These are phyloP conservation scores for Tolypocladium nubicola DNA, from an alignment of 2,329 filamentous ascomycete species.

Conservation along the genomic window DNA sequence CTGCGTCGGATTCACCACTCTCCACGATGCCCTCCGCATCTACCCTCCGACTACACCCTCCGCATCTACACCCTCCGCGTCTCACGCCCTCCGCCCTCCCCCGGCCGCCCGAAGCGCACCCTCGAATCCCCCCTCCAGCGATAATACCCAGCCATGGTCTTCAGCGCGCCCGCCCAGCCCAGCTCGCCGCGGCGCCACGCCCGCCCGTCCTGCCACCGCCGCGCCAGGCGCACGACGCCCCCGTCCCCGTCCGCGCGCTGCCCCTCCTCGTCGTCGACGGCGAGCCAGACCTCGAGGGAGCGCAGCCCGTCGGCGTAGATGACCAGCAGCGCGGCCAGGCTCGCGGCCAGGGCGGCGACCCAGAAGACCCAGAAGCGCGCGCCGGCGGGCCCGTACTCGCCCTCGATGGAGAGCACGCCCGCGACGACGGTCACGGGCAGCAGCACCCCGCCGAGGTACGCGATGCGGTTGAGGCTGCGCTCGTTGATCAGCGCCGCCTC, in stretches of 20 bases:
- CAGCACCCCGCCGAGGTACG: constrained; percentile 38
- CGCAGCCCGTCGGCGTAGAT: constrained; percentile 39
- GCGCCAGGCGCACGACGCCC: not conserved
- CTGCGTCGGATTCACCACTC: not conserved
- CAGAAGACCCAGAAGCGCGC: constrained; percentile 38
- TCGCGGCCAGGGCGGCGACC: constrained; percentile 28
- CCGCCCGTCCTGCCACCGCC: not conserved
- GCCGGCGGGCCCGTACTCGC: constrained; percentile 30
- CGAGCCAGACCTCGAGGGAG: constrained; percentile 33
- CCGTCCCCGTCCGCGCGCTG: not conserved
- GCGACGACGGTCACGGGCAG: constrained; percentile 37
- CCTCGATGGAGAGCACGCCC: constrained; percentile 35
- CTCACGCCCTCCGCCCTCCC: not conserved
- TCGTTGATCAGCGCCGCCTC: constrained; percentile 19
- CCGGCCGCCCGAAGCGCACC: not conserved
- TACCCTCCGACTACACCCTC: not conserved
- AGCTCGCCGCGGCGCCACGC: not conserved
- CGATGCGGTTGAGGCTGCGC: constrained; percentile 33
- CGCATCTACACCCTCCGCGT: not conserved
- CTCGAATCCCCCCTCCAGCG: not conserved
- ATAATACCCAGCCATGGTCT: not conserved
- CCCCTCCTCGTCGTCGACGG: constrained; percentile 7
- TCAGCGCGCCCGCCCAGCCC: not conserved
- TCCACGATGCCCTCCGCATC: not conserved
- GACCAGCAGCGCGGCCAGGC: constrained; percentile 26